Base-by-base conservation (phyloP, 2,329 filamentous ascomycete genomes). In the Aspergillus sergii region DNA sequence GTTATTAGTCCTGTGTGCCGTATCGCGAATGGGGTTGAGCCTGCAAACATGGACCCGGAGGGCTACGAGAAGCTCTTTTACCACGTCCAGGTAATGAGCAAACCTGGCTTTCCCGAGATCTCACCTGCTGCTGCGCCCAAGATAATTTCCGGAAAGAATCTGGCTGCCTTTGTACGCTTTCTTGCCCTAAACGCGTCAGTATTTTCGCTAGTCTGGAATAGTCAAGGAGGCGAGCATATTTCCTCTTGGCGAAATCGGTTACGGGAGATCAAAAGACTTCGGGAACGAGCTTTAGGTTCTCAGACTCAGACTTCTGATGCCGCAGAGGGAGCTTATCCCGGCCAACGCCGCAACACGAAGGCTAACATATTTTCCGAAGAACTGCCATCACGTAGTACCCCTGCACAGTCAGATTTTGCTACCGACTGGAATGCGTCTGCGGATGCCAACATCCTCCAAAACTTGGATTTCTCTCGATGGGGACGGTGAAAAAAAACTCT, bases 151-250 rank as follows among this genome's bases (percentile, higher is more conserved):
- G 86, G 94, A 36, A 89, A 88, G 69, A 92, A 92, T 14, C 83
- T 99, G 10, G 91, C 94, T 0, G 86, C 89, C 11, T 96, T 97
- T 74, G 91, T 97, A 59, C 89, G 95, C 43, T 88, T 97, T 54
- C 83, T 98, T 21, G 93, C 94, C 0, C 86, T 99, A 66, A 98
- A 97, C 73, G 94, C 95, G 0, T 96, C 92, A 16, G 92, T 98
- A 10, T 97, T 98, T 76, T 93, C 91, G 2, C 86, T 91, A 51
- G 94, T 97, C n/a, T 97, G 94, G 93, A 87, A 88, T 54, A 71
- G 91, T 36, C 76, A 78, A 66, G 90, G 89, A 7, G 91, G 91
- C 61, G 93, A 96, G 75, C 89, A 96, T 72, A 85, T 95, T 34
- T 95, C 93, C 12, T 92, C 92, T 10, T 98, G 95, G 95, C 89